Evolutionary conservation across 768 basidiomycete genomes (phyloP), one percentile per base, ranked within the genome.

Genomic region (Tulasnella sp.): DNA sequence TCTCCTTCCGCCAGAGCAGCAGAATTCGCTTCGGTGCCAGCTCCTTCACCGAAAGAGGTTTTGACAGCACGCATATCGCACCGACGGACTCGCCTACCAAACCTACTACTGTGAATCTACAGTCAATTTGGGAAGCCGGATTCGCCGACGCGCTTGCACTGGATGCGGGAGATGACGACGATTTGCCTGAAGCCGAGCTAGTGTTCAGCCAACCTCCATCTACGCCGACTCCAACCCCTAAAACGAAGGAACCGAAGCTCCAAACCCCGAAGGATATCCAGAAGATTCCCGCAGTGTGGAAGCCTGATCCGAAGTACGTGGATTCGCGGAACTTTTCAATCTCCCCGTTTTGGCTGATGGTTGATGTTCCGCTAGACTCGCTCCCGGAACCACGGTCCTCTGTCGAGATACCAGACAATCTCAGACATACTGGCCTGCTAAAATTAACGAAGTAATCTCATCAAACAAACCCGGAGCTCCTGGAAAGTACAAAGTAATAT

Each of bases 401-500:
- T 62, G 62, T 62, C 70, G 69, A 12, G 52, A 29, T 7, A 70
- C n/a, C 39, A 44, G 22, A 42, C 39, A 29, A 47, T 69, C 42
- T 16, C 35, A 35, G 34, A 52, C 9, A 22, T 72, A 72, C 70
- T 72, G 70, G 70, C 70, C 70, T 26, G 70, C 63, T 29, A 72
- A 39, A 22, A 44, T 72, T 4, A 34, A 36, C 37, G 63, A 65
- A 37, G 17, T 62, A 17, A 2, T n/a, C 36, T 16, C 22, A 35
- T 39, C 70, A 19, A 22, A n/a, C 11, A 72, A 72, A 26, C 1
- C 35, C 11, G 70, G 59, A 17, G 42, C 34, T 1, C 2, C n/a
- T 29, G 70, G 70, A 41, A 59, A 42, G 19, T 72, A 72, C 35
- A 34, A 39, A 9, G 62, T 72, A 3, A 62, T 62, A n/a, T 72